phyloP scores from a whole-genome alignment of 768 basidiomycete genomes.

The Boletus edulis region DNA sequence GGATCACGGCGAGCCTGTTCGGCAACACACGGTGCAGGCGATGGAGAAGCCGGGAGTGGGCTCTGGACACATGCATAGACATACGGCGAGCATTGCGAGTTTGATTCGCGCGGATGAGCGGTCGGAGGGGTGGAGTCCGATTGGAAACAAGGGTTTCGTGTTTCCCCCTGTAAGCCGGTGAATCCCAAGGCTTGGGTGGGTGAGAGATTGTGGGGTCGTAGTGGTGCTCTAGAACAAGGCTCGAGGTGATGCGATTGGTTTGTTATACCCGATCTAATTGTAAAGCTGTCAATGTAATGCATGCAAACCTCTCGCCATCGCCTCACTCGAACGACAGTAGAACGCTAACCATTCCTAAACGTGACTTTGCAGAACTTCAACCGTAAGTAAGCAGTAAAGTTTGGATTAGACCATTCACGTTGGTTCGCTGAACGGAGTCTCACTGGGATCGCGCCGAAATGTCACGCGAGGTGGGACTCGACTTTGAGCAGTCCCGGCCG shows the following conservation, averaged over 20 bases:
- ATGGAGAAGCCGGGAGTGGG: conserved; percentile 13
- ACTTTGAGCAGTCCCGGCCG: too few relatives aligned
- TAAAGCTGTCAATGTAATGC: background rate
- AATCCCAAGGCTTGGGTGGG: background rate
- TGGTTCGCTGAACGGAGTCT: too few relatives aligned
- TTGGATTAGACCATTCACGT: too few relatives aligned
- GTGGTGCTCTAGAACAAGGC: background rate
- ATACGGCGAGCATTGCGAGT: conserved; percentile 84
- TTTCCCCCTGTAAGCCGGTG: conserved; percentile 41
- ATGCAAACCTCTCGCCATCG: background rate
- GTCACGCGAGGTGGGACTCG: too few relatives aligned
- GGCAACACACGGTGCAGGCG: conserved; percentile 4
- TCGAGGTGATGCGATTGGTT: background rate
- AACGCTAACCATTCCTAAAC: too few relatives aligned
- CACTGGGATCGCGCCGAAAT: too few relatives aligned
- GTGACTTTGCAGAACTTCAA: too few relatives aligned
- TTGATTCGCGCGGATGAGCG: conserved; percentile 75
- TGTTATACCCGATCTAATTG: conserved; percentile 11
- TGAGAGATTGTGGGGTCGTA: background rate
- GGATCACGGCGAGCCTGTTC: background rate
- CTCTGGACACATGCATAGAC: conserved; percentile 54
- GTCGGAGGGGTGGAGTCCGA: conserved; percentile 79
- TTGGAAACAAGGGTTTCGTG: conserved; percentile 51
- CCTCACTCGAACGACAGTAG: too few relatives aligned
- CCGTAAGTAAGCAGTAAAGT: too few relatives aligned